phyloP scores from a whole-genome alignment of 2,329 filamentous ascomycete species.

The Taxawa tesnikishii region DNA sequence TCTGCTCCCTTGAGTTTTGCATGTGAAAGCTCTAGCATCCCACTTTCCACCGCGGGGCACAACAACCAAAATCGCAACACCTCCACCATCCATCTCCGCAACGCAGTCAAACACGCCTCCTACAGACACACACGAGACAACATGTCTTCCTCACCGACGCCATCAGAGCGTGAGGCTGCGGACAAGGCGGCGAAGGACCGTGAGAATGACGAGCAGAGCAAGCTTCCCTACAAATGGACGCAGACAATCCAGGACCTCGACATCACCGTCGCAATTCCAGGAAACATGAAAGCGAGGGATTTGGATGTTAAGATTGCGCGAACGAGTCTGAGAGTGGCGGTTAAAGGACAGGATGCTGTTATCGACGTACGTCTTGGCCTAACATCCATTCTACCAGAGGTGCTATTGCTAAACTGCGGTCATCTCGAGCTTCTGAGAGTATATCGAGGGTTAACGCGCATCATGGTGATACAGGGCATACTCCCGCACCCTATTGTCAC shows the following conservation, averaged over 20 bases:
- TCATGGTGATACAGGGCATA: conserved; percentile 75
- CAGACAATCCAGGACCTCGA: conserved; percentile 87
- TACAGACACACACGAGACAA: not conserved
- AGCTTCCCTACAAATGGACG: conserved; percentile 92
- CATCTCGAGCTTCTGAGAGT: too few relatives aligned
- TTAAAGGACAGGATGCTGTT: conserved; percentile 81
- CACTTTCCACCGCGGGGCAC: too few relatives aligned
- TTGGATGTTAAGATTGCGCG: conserved; percentile 74
- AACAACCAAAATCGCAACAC: too few relatives aligned
- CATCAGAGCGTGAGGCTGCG: conserved; percentile 40
- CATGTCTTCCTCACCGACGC: conserved; percentile 32
- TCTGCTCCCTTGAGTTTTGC: too few relatives aligned
- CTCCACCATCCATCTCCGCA: conserved; percentile 1
- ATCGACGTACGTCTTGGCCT: conserved; percentile 53
- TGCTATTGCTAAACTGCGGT: too few relatives aligned
- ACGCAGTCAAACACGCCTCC: not conserved
- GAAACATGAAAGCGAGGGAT: conserved; percentile 73
- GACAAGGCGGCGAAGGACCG: conserved; percentile 51
- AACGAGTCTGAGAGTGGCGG: conserved; percentile 59
- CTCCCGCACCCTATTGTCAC: conserved; percentile 67
- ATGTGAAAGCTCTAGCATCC: too few relatives aligned
- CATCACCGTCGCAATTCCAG: conserved; percentile 63
- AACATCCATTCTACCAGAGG: too few relatives aligned
- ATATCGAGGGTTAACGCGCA: too few relatives aligned
- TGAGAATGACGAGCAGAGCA: conserved; percentile 77